Evolutionary conservation across 2,329 filamentous ascomycete species (phyloP).

Genomic region (Dactylonectria macrodidyma): DNA sequence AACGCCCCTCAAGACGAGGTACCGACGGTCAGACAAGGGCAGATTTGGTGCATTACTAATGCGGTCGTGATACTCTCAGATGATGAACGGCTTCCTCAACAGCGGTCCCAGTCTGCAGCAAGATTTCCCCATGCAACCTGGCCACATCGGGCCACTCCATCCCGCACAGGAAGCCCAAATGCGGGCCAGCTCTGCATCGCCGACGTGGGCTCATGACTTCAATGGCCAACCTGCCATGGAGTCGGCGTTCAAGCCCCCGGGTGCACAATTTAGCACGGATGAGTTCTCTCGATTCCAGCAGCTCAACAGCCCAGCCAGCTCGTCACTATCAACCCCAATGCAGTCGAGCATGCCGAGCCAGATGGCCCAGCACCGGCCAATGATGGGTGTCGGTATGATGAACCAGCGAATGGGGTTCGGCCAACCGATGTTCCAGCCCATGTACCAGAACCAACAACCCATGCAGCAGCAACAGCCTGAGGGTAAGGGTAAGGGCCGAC

Average conservation of each 20-base stretch:
- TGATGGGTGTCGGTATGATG: constrained; percentile 70
- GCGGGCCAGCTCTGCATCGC: constrained; percentile 68
- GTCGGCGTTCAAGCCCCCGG: constrained; percentile 74
- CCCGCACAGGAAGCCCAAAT: constrained; percentile 66
- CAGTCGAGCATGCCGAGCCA: constrained; percentile 65
- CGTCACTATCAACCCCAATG: constrained; percentile 71
- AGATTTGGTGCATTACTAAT: constrained; percentile 49
- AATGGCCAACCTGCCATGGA: constrained; percentile 78
- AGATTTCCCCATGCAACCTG: constrained; percentile 67
- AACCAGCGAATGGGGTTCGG: constrained; percentile 67
- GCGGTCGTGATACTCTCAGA: constrained; percentile 64
- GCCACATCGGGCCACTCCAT: constrained; percentile 61
- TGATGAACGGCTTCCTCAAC: constrained; percentile 95
- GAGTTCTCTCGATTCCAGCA: constrained; percentile 93
- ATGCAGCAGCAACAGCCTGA: constrained; percentile 64
- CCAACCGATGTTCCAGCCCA: constrained; percentile 68
- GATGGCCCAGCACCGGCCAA: constrained; percentile 71
- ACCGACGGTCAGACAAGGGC: constrained; percentile 39
- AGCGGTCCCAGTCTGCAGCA: constrained; percentile 75
- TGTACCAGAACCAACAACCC: constrained; percentile 61
- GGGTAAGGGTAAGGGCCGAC: constrained; percentile 87
- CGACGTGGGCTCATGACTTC: constrained; percentile 69
- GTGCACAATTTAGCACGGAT: constrained; percentile 79
- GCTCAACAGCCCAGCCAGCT: constrained; percentile 70
- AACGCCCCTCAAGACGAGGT: constrained; percentile 83